Percentiles rank a stretch among this genome's conserved stretches.
Evolutionary conservation across 495 filamentous ascomycete genomes (phyloP).

Genomic region (Penicillium pancosmium): DNA sequence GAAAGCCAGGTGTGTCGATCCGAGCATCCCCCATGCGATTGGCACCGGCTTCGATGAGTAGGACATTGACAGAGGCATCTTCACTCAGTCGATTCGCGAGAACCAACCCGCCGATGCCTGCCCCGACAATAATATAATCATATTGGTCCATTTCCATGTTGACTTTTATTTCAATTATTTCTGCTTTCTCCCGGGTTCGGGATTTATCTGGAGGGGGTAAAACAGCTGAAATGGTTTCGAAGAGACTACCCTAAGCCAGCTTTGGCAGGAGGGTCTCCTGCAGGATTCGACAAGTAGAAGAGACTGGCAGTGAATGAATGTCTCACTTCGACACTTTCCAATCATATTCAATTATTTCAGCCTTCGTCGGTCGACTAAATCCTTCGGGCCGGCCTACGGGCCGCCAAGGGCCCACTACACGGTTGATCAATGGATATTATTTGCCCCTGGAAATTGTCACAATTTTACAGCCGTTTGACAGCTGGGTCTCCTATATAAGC

Average conservation of each 20-base stretch:
- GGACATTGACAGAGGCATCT: slow-evolving; percentile 40
- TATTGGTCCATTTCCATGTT: slow-evolving; percentile 17
- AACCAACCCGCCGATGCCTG: slow-evolving; percentile 49
- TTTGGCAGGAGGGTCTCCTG: background rate
- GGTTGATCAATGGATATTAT: background rate
- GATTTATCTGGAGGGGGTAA: background rate
- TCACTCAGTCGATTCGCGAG: slow-evolving; percentile 52
- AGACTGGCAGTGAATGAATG: background rate
- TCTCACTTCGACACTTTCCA: slow-evolving; percentile 1
- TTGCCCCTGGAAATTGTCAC: background rate
- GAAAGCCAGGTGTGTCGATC: slow-evolving; percentile 46
- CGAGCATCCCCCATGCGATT: slow-evolving; percentile 46
- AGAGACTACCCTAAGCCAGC: background rate
- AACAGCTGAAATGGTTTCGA: background rate
- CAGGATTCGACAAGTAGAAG: background rate
- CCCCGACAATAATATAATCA: slow-evolving; percentile 44
- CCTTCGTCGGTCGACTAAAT: background rate
- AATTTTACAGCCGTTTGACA: background rate
- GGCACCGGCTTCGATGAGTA: slow-evolving; percentile 56
- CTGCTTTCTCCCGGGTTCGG: background rate
- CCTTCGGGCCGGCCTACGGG: slow-evolving; percentile 12
- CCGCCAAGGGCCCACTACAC: background rate
- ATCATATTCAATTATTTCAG: background rate
- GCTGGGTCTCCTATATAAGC: background rate
- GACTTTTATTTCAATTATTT: background rate